Conservation (phyloP, 2,329 filamentous ascomycete species). For the Cladosporium phlei region DNA sequence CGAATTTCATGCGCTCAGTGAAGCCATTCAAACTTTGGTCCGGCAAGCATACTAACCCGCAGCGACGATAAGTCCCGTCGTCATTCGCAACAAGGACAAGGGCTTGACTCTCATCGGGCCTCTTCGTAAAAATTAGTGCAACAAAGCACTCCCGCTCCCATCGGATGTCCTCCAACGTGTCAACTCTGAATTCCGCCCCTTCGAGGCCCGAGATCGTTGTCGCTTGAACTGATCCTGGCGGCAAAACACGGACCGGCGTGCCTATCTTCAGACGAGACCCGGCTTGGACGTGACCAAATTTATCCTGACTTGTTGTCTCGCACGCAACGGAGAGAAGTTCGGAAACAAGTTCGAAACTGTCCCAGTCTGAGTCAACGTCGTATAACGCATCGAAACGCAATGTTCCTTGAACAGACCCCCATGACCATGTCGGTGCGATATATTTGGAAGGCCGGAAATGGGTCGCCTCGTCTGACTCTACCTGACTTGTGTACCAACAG, state of each 20-base stretch:
- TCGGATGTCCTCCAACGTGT: neutral
- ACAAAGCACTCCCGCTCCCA: neutral
- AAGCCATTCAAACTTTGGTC: neutral
- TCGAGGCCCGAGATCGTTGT: neutral
- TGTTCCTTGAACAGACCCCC: neutral
- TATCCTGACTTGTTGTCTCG: neutral
- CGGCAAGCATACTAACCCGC: neutral
- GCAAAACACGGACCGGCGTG: neutral
- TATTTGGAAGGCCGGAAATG: neutral
- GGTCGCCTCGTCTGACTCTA: neutral
- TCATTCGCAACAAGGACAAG: neutral
- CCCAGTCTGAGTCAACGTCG: neutral
- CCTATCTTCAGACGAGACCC: neutral
- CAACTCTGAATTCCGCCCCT: neutral
- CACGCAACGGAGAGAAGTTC: neutral
- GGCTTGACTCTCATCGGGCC: neutral
- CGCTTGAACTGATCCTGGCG: neutral
- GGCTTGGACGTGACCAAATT: neutral
- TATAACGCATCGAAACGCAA: neutral
- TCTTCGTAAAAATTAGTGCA: neutral
- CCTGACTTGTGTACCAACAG: neutral
- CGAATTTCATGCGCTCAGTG: neutral
- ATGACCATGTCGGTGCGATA: constrained; percentile 2
- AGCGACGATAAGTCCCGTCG: neutral
- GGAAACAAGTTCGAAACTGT: neutral